phyloP scores from a whole-genome alignment of 2,329 filamentous ascomycete species.

The Claviceps humidiphila region DNA sequence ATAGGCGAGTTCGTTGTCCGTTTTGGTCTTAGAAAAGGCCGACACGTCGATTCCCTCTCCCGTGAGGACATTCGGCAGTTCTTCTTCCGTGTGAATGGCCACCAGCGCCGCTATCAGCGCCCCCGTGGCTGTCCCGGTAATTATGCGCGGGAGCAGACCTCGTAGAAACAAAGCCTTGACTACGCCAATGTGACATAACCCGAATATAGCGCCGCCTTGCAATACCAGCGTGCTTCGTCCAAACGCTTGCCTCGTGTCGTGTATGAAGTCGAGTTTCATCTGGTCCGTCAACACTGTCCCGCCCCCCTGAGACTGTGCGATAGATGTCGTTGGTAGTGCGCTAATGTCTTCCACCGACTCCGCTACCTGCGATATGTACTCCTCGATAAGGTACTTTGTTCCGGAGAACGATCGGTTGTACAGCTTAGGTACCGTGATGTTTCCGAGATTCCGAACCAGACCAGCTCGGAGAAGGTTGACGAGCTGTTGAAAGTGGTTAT shows the following conservation, averaged over 20 bases:
- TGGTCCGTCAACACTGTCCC: constrained; percentile 47
- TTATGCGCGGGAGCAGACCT: constrained; percentile 74
- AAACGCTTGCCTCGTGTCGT: constrained; percentile 79
- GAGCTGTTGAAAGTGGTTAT: constrained; percentile 59
- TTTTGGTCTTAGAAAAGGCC: constrained; percentile 46
- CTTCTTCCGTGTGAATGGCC: constrained; percentile 74
- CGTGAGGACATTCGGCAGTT: constrained; percentile 62
- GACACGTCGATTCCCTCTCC: constrained; percentile 73
- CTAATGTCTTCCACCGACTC: constrained; percentile 68
- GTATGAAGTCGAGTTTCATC: constrained; percentile 72
- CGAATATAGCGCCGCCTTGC: constrained; percentile 85
- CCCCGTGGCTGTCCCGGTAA: constrained; percentile 81
- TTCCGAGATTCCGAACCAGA: constrained; percentile 74
- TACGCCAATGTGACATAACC: constrained; percentile 78
- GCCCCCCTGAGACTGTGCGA: constrained; percentile 18
- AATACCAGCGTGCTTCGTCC: constrained; percentile 75
- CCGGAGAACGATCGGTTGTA: constrained; percentile 80
- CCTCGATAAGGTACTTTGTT: constrained; percentile 81
- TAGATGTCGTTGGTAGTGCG: constrained; percentile 44
- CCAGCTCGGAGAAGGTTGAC: constrained; percentile 71
- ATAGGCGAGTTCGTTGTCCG: constrained; percentile 18
- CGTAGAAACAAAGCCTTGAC: constrained; percentile 75
- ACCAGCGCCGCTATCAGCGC: constrained; percentile 82
- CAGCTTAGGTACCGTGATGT: constrained; percentile 68
- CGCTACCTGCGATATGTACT: constrained; percentile 78